Evolutionary conservation across 345 rosid species (phyloP), one percentile per base, ranked within the genome.

Genomic region (Aquilaria sinensis): DNA sequence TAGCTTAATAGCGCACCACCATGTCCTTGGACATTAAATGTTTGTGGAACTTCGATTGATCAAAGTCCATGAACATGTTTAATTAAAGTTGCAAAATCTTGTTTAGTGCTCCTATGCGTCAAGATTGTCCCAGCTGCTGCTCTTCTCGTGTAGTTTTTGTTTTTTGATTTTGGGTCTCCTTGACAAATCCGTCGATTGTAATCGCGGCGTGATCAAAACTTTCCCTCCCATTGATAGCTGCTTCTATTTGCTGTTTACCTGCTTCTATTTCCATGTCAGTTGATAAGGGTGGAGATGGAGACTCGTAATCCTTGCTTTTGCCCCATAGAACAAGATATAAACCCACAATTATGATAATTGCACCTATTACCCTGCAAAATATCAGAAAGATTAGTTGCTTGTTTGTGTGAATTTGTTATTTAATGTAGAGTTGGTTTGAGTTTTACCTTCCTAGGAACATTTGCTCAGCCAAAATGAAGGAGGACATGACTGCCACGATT

Each of bases 261-360:
- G 81, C 58, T 60, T 72, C 55, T 57, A 60, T 63, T 63, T 68
- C 74, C 51, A 69, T 75, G 8, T 31, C 48, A 2, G 2, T 43
- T 23, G 16, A 31, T 5, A 37, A 37, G 43, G 43, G 2, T 16
- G 64, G 56, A 9, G 79, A 33, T 41, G 69, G 16, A 33, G 72
- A 63, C 41, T 68, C 2, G 54, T 85, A 53, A 70, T 92, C 98
- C 69, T 89, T 87, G 70, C 80, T 64, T 73, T 89, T 92, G 4
- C 97, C 96, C 97, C 98, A 92, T 7, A 89, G 75, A 16, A 92
- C 96, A 32, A 87, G 81, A 72, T 84, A 89, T 31, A 92, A 59
- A 31, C 98, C 98, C 58, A 68, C 91, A 51, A 87, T 87, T 62
- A 89, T 84, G 73, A 89, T 70, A 32, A 67, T 45, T 3, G 97